Evolutionary conservation across 768 basidiomycete genomes (phyloP), one percentile per base, ranked within the genome.

Genomic region (Pulveroboletus sp.): DNA sequence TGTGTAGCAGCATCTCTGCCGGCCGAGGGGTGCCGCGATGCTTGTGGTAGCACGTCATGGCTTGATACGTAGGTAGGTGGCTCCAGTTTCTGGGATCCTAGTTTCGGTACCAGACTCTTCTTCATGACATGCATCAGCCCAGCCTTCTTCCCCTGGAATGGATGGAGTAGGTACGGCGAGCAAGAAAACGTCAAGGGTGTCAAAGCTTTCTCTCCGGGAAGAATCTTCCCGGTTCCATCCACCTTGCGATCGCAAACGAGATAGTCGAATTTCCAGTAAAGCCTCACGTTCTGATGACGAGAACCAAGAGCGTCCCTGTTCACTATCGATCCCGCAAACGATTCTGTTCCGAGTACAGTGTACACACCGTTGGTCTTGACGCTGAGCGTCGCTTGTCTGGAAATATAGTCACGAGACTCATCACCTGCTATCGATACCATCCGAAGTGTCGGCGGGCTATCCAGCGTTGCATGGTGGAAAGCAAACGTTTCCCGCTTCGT

Each of bases 231-330:
- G 5, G 73, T 70, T 7, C 64, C 63, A 21, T 78, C 73, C 21
- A 69, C 67, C 46, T 71, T 67, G 30, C 80, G 74, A 55, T 89
- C 82, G 36, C 79, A 78, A 9, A 93, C 85, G 30, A 82, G 60
- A 62, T 93, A 93, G 48, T 88, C 85, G 55, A 93, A 85, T 49
- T 80, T 79, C 92, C 91, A 93, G 21, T 71, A 69, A 15, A 89
- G 68, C 49, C 76, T 79, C 18, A 64, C 62, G 28, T 69, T 65
- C 5, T 66, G 67, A 43, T 43, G 47, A 21, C 58, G 56, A 31
- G 31, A 33, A 8, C 55, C 65, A 7, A 42, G 52, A 8, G 40
- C 45, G 27, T 65, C 59, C 32, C 51, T 35, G 35, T 60, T 59
- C 9, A 51, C 52, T 10, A 58, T 55, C 35, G 58, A 39, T 35